These are phyloP conservation scores for Quercus robur DNA, from an alignment of 306 rosid genomes.

Conservation along the genomic window DNA sequence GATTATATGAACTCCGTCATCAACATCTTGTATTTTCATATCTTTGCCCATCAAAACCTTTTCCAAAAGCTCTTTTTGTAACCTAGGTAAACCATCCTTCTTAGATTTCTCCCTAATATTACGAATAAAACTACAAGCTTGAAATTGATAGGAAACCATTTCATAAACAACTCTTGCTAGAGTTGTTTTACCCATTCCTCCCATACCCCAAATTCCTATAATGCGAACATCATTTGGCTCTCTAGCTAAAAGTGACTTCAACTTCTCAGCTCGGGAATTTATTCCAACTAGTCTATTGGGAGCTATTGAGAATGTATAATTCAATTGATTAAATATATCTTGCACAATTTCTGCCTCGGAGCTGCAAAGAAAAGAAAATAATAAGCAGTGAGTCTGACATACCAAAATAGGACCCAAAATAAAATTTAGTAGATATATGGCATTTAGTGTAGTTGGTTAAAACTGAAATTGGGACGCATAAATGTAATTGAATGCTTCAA, in stretches of 20 bases:
- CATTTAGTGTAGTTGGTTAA: too few relatives aligned
- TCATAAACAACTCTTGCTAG: background rate
- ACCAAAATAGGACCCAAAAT: too few relatives aligned
- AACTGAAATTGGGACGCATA: too few relatives aligned
- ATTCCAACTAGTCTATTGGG: background rate
- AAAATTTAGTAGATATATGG: too few relatives aligned
- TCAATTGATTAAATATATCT: too few relatives aligned
- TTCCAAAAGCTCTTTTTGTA: background rate
- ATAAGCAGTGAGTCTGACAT: too few relatives aligned
- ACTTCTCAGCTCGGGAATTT: background rate
- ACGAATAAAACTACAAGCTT: background rate
- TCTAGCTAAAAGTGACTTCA: background rate
- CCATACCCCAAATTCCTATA: background rate
- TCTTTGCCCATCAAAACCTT: background rate
- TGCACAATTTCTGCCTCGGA: too few relatives aligned
- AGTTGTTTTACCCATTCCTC: slow-evolving; percentile 6
- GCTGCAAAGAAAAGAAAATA: too few relatives aligned
- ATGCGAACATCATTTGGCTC: background rate
- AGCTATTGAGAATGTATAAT: too few relatives aligned
- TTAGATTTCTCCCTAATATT: background rate
- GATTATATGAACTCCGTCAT: background rate
- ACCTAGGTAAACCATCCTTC: background rate
- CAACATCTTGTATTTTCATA: background rate
- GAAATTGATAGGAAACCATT: background rate
- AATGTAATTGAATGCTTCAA: too few relatives aligned